Percentiles rank a stretch among this genome's conserved stretches.
These are phyloP conservation scores for Chalciporus pseudorubinellus DNA, from an alignment of 768 basidiomycete genomes.

Conservation along the genomic window DNA sequence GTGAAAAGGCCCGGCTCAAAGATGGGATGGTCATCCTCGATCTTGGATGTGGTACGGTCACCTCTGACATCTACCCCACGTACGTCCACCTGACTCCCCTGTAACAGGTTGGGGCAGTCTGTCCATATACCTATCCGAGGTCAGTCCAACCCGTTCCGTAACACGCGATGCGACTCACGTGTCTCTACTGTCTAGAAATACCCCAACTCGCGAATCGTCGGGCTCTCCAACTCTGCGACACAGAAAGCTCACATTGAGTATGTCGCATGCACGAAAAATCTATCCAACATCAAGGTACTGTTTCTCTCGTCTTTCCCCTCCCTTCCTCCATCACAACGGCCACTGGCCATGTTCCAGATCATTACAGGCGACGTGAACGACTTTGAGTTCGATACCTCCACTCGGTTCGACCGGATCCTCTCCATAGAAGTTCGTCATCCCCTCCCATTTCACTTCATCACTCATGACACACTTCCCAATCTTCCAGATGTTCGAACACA, in stretches of 20 bases:
- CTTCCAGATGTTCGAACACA: constrained; percentile 69
- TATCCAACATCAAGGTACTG: constrained; percentile 56
- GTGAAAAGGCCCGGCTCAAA: constrained; percentile 56
- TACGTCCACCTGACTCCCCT: background rate
- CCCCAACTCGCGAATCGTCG: constrained; percentile 58
- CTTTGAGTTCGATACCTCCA: constrained; percentile 51
- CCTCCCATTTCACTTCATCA: background rate
- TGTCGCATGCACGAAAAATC: constrained; percentile 44
- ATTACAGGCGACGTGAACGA: constrained; percentile 69
- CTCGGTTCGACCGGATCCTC: constrained; percentile 65
- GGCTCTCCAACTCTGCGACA: constrained; percentile 65
- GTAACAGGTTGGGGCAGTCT: constrained; percentile 66
- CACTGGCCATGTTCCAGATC: constrained; percentile 35
- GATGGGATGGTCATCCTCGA: constrained; percentile 66
- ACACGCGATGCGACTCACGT: too few relatives aligned
- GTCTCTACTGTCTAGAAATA: constrained; percentile 62
- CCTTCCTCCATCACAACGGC: background rate
- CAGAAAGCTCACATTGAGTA: constrained; percentile 65
- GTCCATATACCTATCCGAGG: constrained; percentile 61
- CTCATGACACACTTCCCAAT: background rate
- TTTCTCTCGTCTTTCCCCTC: too few relatives aligned
- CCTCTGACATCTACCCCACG: background rate
- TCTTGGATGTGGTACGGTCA: constrained; percentile 58
- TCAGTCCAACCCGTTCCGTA: constrained; percentile 23
- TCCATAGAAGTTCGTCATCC: constrained; percentile 58